Base-by-base conservation (phyloP, 352 stramenopile genomes). In the Pythium apleroticum region DNA sequence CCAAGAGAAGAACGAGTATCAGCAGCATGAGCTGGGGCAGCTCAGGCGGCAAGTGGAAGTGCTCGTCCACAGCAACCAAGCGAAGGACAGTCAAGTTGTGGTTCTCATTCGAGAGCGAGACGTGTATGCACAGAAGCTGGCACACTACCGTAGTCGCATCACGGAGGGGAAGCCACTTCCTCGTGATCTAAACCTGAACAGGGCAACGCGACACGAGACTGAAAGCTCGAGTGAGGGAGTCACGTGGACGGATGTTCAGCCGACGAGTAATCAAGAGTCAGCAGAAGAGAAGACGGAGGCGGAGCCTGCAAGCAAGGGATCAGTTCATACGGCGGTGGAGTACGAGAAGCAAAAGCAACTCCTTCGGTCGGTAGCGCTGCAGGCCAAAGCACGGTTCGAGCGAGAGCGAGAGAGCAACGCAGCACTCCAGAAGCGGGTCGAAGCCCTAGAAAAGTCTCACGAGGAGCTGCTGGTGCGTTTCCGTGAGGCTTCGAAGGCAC, bases 401-500 rank as follows among this genome's bases (percentile, higher is more conserved):
- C 33, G 31, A 49, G 63, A 69, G 41, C 33, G 31, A 8, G n/a
- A 60, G 30, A 39, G 14, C n/a, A 68, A 63, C 17, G 28, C 39
- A 10, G 45, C 25, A 24, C 35, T 73, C 0, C 20, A 28, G 15
- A 45, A 24, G 15, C 49, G 56, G 8, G 15, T 73, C 7, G 27
- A 58, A 3, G 35, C 50, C 11, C 43, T 73, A 2, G 61, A 69
- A 19, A 55, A 39, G 8, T 53, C 49, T 19, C 56, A 66, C 15
- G 27, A 61, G 2, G 62, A 64, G 14, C 59, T 71, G 27, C 28
- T 74, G 5, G 35, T 61, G 19, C 57, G 68, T 8, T 71, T 68
- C 41, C 68, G 68, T 12, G 58, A 59, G 27, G 63, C 63, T 0
- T 62, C 58, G 2, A 54, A 54, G 15, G 37, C 57, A 41, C 50